phyloP scores from a whole-genome alignment of 768 basidiomycete genomes.

The Zangia roseola region DNA sequence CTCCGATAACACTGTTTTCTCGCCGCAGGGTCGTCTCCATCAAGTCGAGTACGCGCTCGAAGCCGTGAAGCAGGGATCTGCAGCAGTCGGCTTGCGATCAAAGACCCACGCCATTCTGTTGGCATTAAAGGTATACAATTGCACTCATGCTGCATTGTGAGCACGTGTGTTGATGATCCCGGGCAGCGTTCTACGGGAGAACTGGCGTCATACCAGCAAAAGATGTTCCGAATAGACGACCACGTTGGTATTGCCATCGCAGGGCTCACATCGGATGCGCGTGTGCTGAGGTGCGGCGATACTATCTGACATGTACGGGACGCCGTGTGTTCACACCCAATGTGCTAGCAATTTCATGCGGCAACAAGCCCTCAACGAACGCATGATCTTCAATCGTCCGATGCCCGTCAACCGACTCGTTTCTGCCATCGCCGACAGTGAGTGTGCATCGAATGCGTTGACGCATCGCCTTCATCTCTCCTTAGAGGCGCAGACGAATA shows the following conservation, averaged over 20 bases:
- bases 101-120: slow-evolving; percentile 93
- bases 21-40: slow-evolving; percentile 93
- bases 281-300: slow-evolving; percentile 77
- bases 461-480: slow-evolving; percentile 6
- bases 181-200: slow-evolving; percentile 95
- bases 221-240: slow-evolving; percentile 99
- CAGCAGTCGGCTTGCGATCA: slow-evolving; percentile 94
- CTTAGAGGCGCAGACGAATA: slow-evolving; percentile 96
- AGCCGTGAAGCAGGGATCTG: slow-evolving; percentile 99
- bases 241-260: slow-evolving; percentile 99
- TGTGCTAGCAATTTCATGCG: slow-evolving; percentile 92
- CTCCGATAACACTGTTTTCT: slow-evolving; percentile 97
- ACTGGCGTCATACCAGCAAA: slow-evolving; percentile 98
- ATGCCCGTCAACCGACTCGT: slow-evolving; percentile 94
- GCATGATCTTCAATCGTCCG: slow-evolving; percentile 94
- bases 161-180: slow-evolving; percentile 4
- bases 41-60: slow-evolving; percentile 99
- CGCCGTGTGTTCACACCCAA: not conserved
- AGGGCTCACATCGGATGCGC: slow-evolving; percentile 96
- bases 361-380: slow-evolving; percentile 93
- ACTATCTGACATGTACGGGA: not conserved
- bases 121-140: slow-evolving; percentile 76
- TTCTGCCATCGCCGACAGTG: slow-evolving; percentile 91
- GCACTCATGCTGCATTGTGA: not conserved
- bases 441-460: slow-evolving; percentile 32